Base-by-base conservation (phyloP, 352 stramenopile species). In the Phytophthora citrophthora region DNA sequence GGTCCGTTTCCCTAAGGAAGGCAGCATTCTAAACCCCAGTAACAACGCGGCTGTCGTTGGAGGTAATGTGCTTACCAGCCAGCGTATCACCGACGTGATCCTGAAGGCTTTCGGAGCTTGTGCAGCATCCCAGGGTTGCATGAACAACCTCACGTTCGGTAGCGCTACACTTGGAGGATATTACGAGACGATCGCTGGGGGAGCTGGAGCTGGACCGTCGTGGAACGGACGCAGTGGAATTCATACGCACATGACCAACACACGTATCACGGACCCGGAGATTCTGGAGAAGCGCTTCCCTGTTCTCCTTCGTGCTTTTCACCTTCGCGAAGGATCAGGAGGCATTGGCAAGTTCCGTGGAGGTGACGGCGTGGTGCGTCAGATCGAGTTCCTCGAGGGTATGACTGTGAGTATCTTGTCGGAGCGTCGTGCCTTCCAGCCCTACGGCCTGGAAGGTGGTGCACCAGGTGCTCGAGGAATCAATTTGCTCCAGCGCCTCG, bases 231-330 rank as follows among this genome's bases (percentile, higher is more conserved):
- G 89, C 45, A 98, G 91, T 67, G 98, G 96, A 8, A 96, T 99
- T 44, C 97, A 99, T 76, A 99, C 97, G 18, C 97, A 99, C 77
- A 99, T 99, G 88, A 99, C 98, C 43, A 99, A 99, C 85, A 99
- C 98, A 16, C 90, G 98, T 16, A 99, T 99, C 68, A 99, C 97
- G 16, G 98, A 99, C 74, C 96, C 96, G n/a, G 97, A 99, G 74
- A 99, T 99, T 70, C 66, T 99, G 5, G 98, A 99, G 77, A 94
- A 98, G 59, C 81, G 97, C 2, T 99, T 96, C 72, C 96, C 96
- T 0, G 83, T 98, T 32, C 68, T 97, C 20, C 71, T 98, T 34
- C 74, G 79, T 16, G 86, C 80, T 7, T 98, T 98, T 68, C 81
- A 92, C 34, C 65, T 98, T 29, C 85, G 92, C 29, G 59, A 88